A percentile compares a stretch with the other conserved stretches of the same genome.
phyloP scores from a whole-genome alignment of 2,329 filamentous ascomycete species.

The Hypomyces rosellus region DNA sequence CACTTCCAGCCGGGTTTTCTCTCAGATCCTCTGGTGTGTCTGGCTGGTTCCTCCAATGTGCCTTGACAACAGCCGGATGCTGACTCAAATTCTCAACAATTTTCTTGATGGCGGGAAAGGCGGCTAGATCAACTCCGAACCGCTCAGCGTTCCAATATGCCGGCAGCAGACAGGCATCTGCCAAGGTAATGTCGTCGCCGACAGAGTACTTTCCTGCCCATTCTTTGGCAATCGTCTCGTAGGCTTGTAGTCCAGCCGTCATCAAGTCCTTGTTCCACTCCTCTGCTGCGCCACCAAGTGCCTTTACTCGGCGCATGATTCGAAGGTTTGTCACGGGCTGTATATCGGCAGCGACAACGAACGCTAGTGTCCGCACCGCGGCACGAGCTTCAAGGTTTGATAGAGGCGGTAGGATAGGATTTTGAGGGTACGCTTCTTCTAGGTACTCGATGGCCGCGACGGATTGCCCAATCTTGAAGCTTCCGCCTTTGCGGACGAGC shows the following conservation, averaged over 20 bases:
- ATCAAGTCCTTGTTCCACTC: constrained; percentile 48
- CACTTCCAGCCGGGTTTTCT: background rate
- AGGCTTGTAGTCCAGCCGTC: constrained; percentile 47
- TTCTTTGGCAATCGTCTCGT: constrained; percentile 38
- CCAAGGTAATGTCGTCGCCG: constrained; percentile 49
- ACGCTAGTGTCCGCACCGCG: constrained; percentile 44
- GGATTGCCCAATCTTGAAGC: constrained; percentile 48
- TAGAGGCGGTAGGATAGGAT: constrained; percentile 43
- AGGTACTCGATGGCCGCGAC: constrained; percentile 57
- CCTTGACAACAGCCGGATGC: constrained; percentile 45
- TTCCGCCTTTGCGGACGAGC: constrained; percentile 33
- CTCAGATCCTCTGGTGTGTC: constrained; percentile 36
- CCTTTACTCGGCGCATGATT: constrained; percentile 43
- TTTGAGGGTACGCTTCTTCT: constrained; percentile 44
- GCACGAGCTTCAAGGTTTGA: constrained; percentile 38
- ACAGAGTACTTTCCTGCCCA: constrained; percentile 47
- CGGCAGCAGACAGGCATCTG: constrained; percentile 53
- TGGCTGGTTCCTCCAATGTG: constrained; percentile 47
- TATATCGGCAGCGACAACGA: constrained; percentile 50
- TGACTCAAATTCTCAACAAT: constrained; percentile 41
- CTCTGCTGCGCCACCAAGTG: constrained; percentile 35
- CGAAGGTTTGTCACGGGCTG: constrained; percentile 56
- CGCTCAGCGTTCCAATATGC: constrained; percentile 52
- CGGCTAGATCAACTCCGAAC: constrained; percentile 45
- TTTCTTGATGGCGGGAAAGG: constrained; percentile 40